These are phyloP conservation scores for Oxytropis ochrocephala DNA, from an alignment of 306 rosid species.

Conservation along the genomic window DNA sequence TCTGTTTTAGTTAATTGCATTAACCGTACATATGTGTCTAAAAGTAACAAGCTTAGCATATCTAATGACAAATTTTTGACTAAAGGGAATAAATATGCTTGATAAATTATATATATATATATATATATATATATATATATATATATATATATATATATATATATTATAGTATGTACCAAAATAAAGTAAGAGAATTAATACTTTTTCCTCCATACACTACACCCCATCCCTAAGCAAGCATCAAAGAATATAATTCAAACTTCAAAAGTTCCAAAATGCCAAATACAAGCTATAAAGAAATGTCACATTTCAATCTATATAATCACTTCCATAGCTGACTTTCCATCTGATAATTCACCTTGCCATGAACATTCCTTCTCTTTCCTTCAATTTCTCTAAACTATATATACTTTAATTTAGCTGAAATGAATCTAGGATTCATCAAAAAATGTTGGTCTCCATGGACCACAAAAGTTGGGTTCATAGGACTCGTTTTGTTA, in stretches of 20 bases:
- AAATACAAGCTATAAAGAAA: slow-evolving; percentile 9
- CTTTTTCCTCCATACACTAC: slow-evolving; percentile 21
- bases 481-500: slow-evolving; percentile 32
- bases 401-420: background rate
- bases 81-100: background rate
- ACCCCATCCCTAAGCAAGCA: slow-evolving; percentile 40
- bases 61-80: background rate
- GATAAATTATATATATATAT: too few relatives aligned
- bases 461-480: slow-evolving; percentile 26
- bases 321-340: slow-evolving; percentile 8
- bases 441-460: slow-evolving; percentile 16
- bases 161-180: background rate
- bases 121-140: too few relatives aligned
- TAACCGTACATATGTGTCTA: background rate
- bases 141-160: too few relatives aligned
- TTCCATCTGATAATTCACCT: background rate
- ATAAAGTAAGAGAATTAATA: background rate
- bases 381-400: background rate
- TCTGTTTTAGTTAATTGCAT: background rate
- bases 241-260: slow-evolving; percentile 28
- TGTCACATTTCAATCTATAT: slow-evolving; percentile 10
- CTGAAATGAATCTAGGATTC: slow-evolving; percentile 28
- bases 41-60: background rate
- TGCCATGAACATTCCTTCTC: background rate
- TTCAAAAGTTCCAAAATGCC: slow-evolving; percentile 26